Percentiles rank a stretch among this genome's conserved stretches.
These are phyloP conservation scores for Colletotrichum endophyticum DNA, from an alignment of 2,329 filamentous ascomycete genomes.

Conservation along the genomic window DNA sequence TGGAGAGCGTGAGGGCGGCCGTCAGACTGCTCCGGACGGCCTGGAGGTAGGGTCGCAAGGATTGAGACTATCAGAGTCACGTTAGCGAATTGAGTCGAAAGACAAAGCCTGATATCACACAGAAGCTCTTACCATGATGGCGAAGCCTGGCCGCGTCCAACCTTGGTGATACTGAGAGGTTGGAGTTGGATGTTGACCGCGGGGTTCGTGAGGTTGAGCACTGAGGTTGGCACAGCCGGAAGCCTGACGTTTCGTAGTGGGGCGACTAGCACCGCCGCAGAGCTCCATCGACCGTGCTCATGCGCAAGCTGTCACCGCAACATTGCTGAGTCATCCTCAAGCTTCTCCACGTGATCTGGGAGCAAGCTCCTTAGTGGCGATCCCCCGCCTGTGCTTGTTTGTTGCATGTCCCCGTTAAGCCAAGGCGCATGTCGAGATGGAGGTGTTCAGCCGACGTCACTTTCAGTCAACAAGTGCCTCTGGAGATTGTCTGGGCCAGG, in stretches of 20 bases:
- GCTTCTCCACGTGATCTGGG: background rate
- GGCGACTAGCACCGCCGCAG: constrained; percentile 25
- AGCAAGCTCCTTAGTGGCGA: background rate
- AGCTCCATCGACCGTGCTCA: background rate
- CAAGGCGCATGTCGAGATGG: background rate
- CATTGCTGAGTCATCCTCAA: constrained; percentile 2
- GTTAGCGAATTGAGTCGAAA: constrained; percentile 24
- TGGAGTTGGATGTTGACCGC: constrained; percentile 18
- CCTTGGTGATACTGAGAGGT: constrained; percentile 4
- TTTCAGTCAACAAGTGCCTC: background rate
- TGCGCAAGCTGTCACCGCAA: constrained; percentile 6
- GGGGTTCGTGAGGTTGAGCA: constrained; percentile 17
- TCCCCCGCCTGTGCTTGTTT: constrained; percentile 6
- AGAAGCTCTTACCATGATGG: constrained; percentile 15
- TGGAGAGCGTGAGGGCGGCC: constrained; percentile 89
- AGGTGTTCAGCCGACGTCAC: background rate
- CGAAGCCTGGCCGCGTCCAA: constrained; percentile 16
- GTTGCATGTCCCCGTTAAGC: background rate
- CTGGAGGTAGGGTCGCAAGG: constrained; percentile 93
- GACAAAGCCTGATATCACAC: background rate
- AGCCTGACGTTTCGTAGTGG: constrained; percentile 38
- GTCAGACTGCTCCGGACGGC: constrained; percentile 95
- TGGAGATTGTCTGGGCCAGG: background rate
- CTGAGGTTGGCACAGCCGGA: constrained; percentile 28
- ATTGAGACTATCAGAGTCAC: constrained; percentile 75